Conservation (phyloP, 2,329 filamentous ascomycete species). For the Fusarium devonianum region DNA sequence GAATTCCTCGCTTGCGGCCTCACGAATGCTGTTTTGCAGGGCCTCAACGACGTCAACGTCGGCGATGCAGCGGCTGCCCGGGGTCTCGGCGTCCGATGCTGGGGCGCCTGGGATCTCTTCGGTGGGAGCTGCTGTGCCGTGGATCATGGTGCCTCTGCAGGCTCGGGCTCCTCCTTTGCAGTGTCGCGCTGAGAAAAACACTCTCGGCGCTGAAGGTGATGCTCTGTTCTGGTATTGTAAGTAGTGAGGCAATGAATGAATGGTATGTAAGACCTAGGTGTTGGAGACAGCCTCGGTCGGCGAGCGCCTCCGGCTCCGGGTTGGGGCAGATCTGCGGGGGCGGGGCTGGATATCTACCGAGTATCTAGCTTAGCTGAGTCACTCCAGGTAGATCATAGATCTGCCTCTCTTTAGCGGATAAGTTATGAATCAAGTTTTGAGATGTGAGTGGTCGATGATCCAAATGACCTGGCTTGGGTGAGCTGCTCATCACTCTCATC, state of each 20-base stretch:
- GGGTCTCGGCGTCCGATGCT: conserved; percentile 7
- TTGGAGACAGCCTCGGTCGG: conserved; percentile 22
- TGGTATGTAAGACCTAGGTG: conserved; percentile 7
- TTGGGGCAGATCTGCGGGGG: conserved; percentile 31
- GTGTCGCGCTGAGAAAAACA: no score
- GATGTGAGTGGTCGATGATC: no score
- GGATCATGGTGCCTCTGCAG: conserved; percentile 27
- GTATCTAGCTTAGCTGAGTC: no score
- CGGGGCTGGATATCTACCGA: conserved; percentile 26
- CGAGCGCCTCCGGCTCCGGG: conserved; percentile 32
- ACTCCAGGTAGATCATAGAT: no score
- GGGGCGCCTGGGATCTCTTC: conserved; percentile 15
- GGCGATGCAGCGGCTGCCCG: conserved; percentile 31
- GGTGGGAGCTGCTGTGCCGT: conserved; percentile 17
- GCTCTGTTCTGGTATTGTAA: no score
- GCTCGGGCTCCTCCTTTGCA: no score
- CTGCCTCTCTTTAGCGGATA: no score
- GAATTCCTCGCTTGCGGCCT: conserved; percentile 27
- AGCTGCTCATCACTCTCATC: no score
- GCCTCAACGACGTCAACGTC: conserved; percentile 41
- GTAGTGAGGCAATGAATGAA: no score
- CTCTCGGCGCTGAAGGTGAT: no score
- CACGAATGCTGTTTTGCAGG: conserved; percentile 33
- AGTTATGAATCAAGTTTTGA: no score
- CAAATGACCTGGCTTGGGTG: no score